A percentile compares a stretch with the other conserved stretches of the same genome.
These are phyloP conservation scores for Rhizophagus sp. DNA, from an alignment of 192 early-diverging fungal species.

Conservation along the genomic window DNA sequence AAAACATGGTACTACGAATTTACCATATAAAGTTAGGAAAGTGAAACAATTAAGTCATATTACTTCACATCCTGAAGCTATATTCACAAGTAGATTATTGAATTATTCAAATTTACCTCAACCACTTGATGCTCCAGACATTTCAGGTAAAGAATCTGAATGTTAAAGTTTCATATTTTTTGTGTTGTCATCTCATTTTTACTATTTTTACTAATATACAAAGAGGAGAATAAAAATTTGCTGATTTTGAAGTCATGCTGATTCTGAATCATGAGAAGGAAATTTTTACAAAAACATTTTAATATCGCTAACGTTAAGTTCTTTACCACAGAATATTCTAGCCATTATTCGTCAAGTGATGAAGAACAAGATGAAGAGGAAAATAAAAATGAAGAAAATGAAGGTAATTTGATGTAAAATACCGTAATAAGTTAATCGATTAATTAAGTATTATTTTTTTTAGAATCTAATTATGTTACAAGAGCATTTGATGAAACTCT, in stretches of 20 bases:
- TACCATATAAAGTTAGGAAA: background rate
- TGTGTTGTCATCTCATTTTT: background rate
- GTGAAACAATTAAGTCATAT: background rate
- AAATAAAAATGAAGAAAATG: background rate
- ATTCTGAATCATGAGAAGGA: background rate
- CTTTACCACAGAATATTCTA: background rate
- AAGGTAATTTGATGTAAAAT: background rate
- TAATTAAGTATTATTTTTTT: background rate
- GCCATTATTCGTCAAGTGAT: background rate
- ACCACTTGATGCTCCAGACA: background rate
- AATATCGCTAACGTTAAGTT: background rate
- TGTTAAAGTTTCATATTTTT: background rate
- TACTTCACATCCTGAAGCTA: background rate
- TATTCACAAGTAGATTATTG: constrained; percentile 3
- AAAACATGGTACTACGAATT: background rate
- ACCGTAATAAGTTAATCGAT: background rate
- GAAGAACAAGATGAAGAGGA: background rate
- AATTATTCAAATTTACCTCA: constrained; percentile 6
- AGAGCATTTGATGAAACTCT: background rate
- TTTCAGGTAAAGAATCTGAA: background rate
- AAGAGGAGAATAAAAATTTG: no score
- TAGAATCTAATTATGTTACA: background rate
- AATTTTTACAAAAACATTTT: background rate
- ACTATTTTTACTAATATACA: no score
- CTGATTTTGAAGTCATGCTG: no score